A percentile compares a stretch with the other conserved stretches of the same genome.
Evolutionary conservation across 352 stramenopile genomes (phyloP).

Genomic region (Globisporangium takayamanum): DNA sequence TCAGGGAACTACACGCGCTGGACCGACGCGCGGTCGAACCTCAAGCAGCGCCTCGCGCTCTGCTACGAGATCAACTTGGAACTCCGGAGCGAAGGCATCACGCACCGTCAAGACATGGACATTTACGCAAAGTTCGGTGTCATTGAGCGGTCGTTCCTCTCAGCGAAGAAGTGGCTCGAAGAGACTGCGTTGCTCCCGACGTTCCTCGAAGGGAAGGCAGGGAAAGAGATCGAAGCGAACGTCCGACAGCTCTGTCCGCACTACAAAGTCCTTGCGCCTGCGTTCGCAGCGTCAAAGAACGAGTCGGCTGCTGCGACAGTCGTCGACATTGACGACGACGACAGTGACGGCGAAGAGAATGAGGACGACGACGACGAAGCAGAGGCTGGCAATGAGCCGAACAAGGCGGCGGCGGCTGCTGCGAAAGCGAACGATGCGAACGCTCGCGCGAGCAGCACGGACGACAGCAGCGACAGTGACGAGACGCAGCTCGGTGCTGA

Average conservation of each 20-base stretch:
- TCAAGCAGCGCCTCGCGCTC: slow-evolving; percentile 1
- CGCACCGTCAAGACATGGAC: slow-evolving; percentile 12
- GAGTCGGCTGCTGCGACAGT: slow-evolving; percentile 4
- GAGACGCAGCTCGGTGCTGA: not conserved
- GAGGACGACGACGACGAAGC: slow-evolving; percentile 1
- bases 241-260: slow-evolving; percentile 12
- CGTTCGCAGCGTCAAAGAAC: slow-evolving; percentile 11
- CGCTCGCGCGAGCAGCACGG: not conserved
- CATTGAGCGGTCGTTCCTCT: slow-evolving; percentile 15
- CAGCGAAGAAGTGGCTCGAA: slow-evolving; percentile 19
- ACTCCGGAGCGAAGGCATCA: slow-evolving; percentile 9
- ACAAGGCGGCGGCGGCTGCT: not conserved
- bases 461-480: not conserved
- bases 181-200: slow-evolving; percentile 14
- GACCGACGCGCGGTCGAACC: not conserved
- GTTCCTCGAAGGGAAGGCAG: slow-evolving; percentile 7
- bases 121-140: slow-evolving; percentile 8
- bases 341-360: not conserved
- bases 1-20: slow-evolving; percentile 27
- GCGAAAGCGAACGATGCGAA: not conserved
- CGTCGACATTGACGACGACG: slow-evolving; percentile 13
- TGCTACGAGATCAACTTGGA: slow-evolving; percentile 12
- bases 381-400: not conserved
- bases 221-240: slow-evolving; percentile 11
- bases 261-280: slow-evolving; percentile 13